Evolutionary conservation across 805 yeast species (phyloP), one percentile per base, ranked within the genome.

Genomic region (Blastobotrys americana): DNA sequence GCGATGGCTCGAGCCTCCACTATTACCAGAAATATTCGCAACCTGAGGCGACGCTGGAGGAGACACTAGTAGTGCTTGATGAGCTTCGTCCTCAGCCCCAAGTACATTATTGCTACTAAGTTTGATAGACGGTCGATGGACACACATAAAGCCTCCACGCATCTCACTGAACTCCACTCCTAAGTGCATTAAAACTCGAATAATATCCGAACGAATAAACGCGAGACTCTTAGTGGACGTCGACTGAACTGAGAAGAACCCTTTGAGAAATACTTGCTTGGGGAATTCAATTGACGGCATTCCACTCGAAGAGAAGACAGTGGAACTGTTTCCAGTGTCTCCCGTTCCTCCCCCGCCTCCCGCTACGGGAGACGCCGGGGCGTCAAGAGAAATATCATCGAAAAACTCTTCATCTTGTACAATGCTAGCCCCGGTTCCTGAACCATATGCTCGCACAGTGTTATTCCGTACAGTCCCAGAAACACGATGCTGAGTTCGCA

Each of bases 201-300:
- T 84, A 34, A 89, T 80, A 59, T 84, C 89, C 58, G 84, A 80
- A 44, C 97, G 76, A 46, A 89, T 88, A 50, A 85, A 84, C 9
- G 95, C 89, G 45, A 90, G 71, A 16, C 96, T 93, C 56, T 87
- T 87, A 3, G 96, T 85, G 2, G 96, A 87, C 0, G 97, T 89
- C 1, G 95, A 85, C 66, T 89, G 96, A 40, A 89, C 97, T 48
- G 90, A 81, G 66, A 89, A 89, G 59, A 90, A 89, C 1, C 97
- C 97, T 60, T 88, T 86, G 61, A 89, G 72, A 69, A 87, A 88
- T 52, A 89, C 73, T 1, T 95, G 89, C 66, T 83, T 83, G 48
- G 96, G 95, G 59, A 80, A 86, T 58, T 89, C 96, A 61, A 90
- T 87, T 0, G 96, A 87, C 21, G 94, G 95, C 96, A 89, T 88